phyloP scores from a whole-genome alignment of 495 filamentous ascomycete genomes.

The Choiromyces venosus region DNA sequence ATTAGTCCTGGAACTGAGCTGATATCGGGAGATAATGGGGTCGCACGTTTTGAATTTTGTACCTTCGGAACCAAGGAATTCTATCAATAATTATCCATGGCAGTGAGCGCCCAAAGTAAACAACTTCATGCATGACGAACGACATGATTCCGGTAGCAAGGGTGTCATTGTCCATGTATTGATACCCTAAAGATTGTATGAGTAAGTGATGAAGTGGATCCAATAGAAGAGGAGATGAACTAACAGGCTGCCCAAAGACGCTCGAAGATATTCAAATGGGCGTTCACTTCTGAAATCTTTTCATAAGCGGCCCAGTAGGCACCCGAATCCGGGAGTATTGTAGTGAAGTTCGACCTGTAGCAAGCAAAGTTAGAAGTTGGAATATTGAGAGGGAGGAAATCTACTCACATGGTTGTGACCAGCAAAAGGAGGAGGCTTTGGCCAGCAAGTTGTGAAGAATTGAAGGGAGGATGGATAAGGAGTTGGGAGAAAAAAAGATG shows the following conservation, averaged over 20 bases:
- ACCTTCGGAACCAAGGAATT: conserved; percentile 79
- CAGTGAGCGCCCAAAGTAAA: conserved; percentile 89
- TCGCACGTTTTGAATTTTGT: conserved; percentile 86
- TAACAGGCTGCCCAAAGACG: conserved; percentile 75
- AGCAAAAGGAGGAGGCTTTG: conserved; percentile 8
- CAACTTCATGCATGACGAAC: conserved; percentile 85
- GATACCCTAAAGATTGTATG: conserved; percentile 56
- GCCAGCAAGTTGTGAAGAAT: conserved; percentile 7
- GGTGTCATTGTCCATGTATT: conserved; percentile 97
- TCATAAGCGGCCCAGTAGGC: conserved; percentile 77
- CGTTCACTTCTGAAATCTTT: conserved; percentile 78
- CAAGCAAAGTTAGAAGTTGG: background rate
- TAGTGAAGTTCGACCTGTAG: conserved; percentile 42
- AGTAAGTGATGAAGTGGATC: conserved; percentile 2
- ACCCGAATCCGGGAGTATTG: conserved; percentile 35
- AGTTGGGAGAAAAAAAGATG: background rate
- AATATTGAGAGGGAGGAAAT: background rate
- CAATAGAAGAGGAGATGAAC: conserved; percentile 3
- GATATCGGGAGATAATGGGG: background rate
- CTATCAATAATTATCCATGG: conserved; percentile 92
- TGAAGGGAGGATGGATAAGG: background rate
- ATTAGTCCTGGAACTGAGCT: conserved; percentile 7
- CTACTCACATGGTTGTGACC: background rate
- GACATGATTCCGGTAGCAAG: conserved; percentile 93
- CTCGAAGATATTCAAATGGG: conserved; percentile 78